A percentile compares a stretch with the other conserved stretches of the same genome.
These are phyloP conservation scores for Albizia julibrissin DNA, from an alignment of 306 rosid genomes.

Conservation along the genomic window DNA sequence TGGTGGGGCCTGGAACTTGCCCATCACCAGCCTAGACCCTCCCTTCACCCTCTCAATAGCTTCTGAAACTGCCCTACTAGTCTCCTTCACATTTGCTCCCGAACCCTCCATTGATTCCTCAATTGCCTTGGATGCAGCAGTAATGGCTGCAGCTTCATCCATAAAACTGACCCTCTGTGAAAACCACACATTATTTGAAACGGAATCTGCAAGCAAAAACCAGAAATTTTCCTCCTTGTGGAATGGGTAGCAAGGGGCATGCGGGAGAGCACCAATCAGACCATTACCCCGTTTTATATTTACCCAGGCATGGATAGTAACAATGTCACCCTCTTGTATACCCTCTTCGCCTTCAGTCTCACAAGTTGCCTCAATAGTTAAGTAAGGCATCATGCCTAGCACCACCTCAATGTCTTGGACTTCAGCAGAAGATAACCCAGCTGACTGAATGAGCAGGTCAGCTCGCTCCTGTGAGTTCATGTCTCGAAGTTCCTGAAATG, in stretches of 20 bases:
- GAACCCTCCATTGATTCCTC: slow-evolving; percentile 94
- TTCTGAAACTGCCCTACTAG: slow-evolving; percentile 66
- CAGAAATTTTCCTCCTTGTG: slow-evolving; percentile 91
- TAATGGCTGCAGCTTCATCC: slow-evolving; percentile 87
- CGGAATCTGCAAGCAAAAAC: slow-evolving; percentile 84
- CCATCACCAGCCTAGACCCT: slow-evolving; percentile 78
- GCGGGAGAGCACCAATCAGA: slow-evolving; percentile 87
- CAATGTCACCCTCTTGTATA: slow-evolving; percentile 89
- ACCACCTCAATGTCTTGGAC: slow-evolving; percentile 85
- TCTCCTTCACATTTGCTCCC: slow-evolving; percentile 78
- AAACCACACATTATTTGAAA: slow-evolving; percentile 81
- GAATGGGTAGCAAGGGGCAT: slow-evolving; percentile 87
- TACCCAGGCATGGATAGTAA: slow-evolving; percentile 87
- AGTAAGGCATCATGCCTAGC: slow-evolving; percentile 81
- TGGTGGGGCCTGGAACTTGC: slow-evolving; percentile 88
- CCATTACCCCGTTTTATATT: slow-evolving; percentile 70
- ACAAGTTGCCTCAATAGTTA: slow-evolving; percentile 67
- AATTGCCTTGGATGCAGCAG: slow-evolving; percentile 86
- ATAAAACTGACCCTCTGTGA: slow-evolving; percentile 93
- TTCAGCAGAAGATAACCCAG: slow-evolving; percentile 69
- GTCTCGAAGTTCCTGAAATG: slow-evolving; percentile 86
- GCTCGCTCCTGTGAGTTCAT: slow-evolving; percentile 77
- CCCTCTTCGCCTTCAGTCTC: slow-evolving; percentile 99
- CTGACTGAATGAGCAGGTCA: slow-evolving; percentile 76
- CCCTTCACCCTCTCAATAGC: slow-evolving; percentile 85